Percentiles rank a stretch among this genome's conserved stretches.
Evolutionary conservation across 306 rosid genomes (phyloP).

Genomic region (Rubus parviflorus): DNA sequence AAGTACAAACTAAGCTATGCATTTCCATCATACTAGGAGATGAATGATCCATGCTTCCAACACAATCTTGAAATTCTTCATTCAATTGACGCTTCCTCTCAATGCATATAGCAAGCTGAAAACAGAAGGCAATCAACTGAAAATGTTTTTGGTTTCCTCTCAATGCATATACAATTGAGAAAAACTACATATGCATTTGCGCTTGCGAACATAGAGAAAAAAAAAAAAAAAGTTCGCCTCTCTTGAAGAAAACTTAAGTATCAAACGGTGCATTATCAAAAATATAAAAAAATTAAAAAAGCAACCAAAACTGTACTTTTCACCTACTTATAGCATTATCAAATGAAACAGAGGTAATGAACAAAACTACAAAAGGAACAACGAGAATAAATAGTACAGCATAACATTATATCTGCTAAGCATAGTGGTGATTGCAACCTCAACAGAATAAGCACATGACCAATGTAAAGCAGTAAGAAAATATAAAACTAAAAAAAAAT

Average conservation of each 20-base stretch:
- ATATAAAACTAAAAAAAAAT: neutral
- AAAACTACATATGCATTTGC: neutral
- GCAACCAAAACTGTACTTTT: neutral
- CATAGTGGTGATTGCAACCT: conserved; percentile 13
- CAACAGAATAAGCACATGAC: conserved; percentile 4
- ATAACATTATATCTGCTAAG: conserved; percentile 1
- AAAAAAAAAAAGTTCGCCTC: neutral
- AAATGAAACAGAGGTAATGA: conserved; percentile 19
- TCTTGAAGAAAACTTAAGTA: neutral
- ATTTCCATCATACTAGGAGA: conserved; percentile 51
- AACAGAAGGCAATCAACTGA: conserved; percentile 27
- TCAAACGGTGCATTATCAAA: neutral
- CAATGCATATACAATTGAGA: neutral
- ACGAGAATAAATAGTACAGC: conserved; percentile 1
- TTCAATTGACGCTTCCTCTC: conserved; percentile 62
- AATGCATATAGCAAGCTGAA: conserved; percentile 92
- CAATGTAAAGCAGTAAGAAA: neutral
- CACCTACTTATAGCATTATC: conserved; percentile 11
- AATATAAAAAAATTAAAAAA: no score
- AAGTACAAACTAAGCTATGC: no score
- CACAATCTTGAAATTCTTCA: conserved; percentile 92
- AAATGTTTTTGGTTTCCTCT: conserved; percentile 24
- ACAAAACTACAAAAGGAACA: conserved; percentile 20
- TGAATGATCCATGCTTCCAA: conserved; percentile 66
- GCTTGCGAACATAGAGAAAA: neutral